Base-by-base conservation (phyloP, 208 protist species). In the Trypanosoma congolense region DNA sequence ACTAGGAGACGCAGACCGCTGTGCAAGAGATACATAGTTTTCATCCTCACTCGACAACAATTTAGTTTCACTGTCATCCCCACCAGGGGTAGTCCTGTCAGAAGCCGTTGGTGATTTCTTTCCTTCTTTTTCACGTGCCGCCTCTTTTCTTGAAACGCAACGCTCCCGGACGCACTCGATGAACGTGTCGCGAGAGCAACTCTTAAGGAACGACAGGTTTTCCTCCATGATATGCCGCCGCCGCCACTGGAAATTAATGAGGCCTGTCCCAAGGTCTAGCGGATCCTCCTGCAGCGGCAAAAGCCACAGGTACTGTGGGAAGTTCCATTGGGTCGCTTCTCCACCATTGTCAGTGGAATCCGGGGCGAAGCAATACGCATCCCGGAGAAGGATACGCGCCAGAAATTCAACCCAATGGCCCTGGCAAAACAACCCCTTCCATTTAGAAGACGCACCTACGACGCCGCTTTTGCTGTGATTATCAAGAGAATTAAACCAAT, bases 351-450 rank as follows among this genome's bases (percentile, higher is more conserved):
- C 9, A 12, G 12, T 6, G 4, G 2, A 18, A 56, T 61, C 53
- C 26, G 67, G 49, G 52, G 67, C 63, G 42, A 70, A 80, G 30
- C 42, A 50, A 42, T 72, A 79, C 10, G 59, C 57, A 45, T 90
- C 82, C 79, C 66, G 78, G 50, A 93, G 51, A 0, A 93, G 65
- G 18, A 80, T 49, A 19, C 73, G 75, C 10, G 80, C 74, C 22
- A 87, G 47, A 26, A 54, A 77, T 21, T 65, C 61, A 44, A 93
- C 59, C 83, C 87, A 93, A 46, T 54, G 48, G 4, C 87, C 87
- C 49, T 93, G 80, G 56, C 87, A 90, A 44, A 90, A 81, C 38
- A 78, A 54, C 5, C 83, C 87, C 19, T 53, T 44, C 83, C 87
- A 93, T 10, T 31, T 35, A 41, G 22, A 36, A 31, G 41, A 4